phyloP scores from a whole-genome alignment of 306 rosid species.

The Gastrolobium villosum region DNA sequence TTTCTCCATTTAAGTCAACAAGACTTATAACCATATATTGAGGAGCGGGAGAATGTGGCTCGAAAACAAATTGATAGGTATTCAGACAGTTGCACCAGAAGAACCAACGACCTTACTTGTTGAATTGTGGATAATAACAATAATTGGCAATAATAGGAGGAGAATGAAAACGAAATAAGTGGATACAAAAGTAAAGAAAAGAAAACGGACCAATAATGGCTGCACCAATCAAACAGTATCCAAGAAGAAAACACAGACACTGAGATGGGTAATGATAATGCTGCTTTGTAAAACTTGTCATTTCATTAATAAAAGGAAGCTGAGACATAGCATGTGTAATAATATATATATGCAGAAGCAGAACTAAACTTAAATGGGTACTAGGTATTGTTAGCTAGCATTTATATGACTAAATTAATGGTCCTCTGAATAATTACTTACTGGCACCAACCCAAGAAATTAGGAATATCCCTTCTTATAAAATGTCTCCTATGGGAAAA shows the following conservation, averaged over 20 bases:
- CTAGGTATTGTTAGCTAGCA: conserved; percentile 11
- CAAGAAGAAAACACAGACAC: conserved; percentile 41
- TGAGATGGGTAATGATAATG: background rate
- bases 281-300: conserved; percentile 47
- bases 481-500: background rate
- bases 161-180: conserved; percentile 54
- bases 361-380: conserved; percentile 29
- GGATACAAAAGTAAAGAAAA: conserved; percentile 55
- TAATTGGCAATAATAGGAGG: conserved; percentile 61
- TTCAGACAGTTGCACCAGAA: conserved; percentile 46
- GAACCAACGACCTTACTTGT: conserved; percentile 39
- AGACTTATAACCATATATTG: conserved; percentile 15
- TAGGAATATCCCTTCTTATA: background rate
- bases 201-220: conserved; percentile 45
- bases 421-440: conserved; percentile 20
- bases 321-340: conserved; percentile 56
- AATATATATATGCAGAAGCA: conserved; percentile 40
- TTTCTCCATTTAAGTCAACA: conserved; percentile 4
- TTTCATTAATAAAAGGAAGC: conserved; percentile 40
- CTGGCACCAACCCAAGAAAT: conserved; percentile 33
- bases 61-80: conserved; percentile 36
- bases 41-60: background rate
- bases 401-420: conserved; percentile 1
- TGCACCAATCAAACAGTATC: conserved; percentile 45
- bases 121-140: conserved; percentile 57